These are phyloP conservation scores for Pichia kudriavzevii DNA, from an alignment of 1,139 yeast genomes.

Conservation along the genomic window DNA sequence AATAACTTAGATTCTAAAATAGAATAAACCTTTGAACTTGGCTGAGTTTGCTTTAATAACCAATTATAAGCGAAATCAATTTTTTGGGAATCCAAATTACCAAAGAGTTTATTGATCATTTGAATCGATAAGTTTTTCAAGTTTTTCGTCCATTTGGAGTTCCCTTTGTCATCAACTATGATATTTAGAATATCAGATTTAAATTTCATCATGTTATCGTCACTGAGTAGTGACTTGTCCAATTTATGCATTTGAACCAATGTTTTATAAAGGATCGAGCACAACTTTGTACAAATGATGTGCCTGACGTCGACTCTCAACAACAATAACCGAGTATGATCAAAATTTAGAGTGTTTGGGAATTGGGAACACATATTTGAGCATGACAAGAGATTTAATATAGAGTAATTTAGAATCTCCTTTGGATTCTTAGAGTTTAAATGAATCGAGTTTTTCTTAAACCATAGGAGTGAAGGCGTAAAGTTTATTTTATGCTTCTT, in stretches of 20 bases:
- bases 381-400: constrained; percentile 62
- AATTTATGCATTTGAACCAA: constrained; percentile 19
- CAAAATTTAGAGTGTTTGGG: constrained; percentile 83
- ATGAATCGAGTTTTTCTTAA: constrained; percentile 34
- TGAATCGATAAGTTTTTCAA: constrained; percentile 68
- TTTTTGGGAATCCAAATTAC: constrained; percentile 29
- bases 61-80: constrained; percentile 70
- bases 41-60: constrained; percentile 82
- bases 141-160: constrained; percentile 85
- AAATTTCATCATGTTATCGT: constrained; percentile 15
- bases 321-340: constrained; percentile 70
- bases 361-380: constrained; percentile 77
- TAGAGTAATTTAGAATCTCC: constrained; percentile 36
- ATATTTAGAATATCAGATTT: constrained; percentile 66
- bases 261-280: constrained; percentile 57
- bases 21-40: constrained; percentile 70
- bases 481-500: constrained; percentile 60
- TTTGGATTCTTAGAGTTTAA: constrained; percentile 28
- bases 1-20: constrained; percentile 66
- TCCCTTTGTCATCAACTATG: constrained; percentile 79
- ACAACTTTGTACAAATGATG: constrained; percentile 70
- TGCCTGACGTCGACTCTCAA: constrained; percentile 82
- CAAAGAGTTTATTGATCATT: constrained; percentile 33
- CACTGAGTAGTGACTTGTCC: constrained; percentile 25
- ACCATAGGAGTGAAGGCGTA: constrained; percentile 67